Conservation (phyloP, 768 basidiomycete genomes). For the Boletus bicolor region DNA sequence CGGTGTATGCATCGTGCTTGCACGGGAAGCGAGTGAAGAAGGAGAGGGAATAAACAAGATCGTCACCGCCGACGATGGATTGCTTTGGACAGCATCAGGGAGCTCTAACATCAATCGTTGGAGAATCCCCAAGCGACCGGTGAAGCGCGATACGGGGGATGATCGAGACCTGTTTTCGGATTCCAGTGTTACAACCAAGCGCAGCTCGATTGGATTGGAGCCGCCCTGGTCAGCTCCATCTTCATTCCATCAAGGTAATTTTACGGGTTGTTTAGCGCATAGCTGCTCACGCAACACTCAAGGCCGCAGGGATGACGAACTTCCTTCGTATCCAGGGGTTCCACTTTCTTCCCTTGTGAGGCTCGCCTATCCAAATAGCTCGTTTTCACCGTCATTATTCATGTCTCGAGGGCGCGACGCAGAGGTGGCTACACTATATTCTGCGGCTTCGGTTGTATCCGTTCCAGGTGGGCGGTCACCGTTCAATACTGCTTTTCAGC, state of each 20-base stretch:
- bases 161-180: slow-evolving; percentile 15
- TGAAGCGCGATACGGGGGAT: slow-evolving; percentile 14
- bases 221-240: slow-evolving; percentile 11
- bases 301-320: slow-evolving; percentile 22
- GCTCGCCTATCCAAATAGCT: slow-evolving; percentile 64
- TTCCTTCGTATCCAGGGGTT: slow-evolving; percentile 51
- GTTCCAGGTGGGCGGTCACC: slow-evolving; percentile 48
- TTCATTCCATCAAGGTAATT: slow-evolving; percentile 21
- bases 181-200: slow-evolving; percentile 8
- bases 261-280: background rate
- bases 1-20: slow-evolving; percentile 85
- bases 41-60: slow-evolving; percentile 79
- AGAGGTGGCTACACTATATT: slow-evolving; percentile 83
- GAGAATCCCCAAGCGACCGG: slow-evolving; percentile 55
- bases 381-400: slow-evolving; percentile 43
- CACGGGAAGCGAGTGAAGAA: slow-evolving; percentile 55
- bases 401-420: slow-evolving; percentile 51
- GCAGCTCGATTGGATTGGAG: slow-evolving; percentile 16
- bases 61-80: slow-evolving; percentile 74
- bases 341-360: slow-evolving; percentile 69
- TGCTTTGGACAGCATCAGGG: slow-evolving; percentile 89
- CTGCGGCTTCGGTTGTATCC: slow-evolving; percentile 78
- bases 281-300: slow-evolving; percentile 11
- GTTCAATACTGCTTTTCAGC: slow-evolving; percentile 34
- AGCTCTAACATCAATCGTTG: slow-evolving; percentile 80